Conservation (phyloP, 2,329 filamentous ascomycete genomes). For the Neoarthrinium moseri region DNA sequence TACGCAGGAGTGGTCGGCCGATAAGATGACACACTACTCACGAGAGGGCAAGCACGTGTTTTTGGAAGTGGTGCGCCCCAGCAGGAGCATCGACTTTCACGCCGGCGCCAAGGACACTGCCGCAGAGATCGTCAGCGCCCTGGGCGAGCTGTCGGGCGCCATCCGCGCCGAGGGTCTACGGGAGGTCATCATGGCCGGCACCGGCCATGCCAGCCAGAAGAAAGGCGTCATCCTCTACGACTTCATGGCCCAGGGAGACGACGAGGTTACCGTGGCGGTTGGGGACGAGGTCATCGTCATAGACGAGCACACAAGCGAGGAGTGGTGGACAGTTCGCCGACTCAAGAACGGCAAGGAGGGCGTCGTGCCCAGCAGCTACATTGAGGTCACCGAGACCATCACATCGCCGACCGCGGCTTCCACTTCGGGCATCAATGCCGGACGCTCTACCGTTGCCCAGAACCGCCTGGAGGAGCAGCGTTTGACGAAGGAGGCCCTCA, state of each 20-base stretch:
- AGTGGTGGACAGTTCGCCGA: constrained; percentile 96
- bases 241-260: constrained; percentile 93
- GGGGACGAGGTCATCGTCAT: constrained; percentile 90
- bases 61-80: constrained; percentile 85
- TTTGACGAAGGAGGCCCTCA: constrained; percentile 76
- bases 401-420: constrained; percentile 46
- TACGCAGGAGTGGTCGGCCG: constrained; percentile 88
- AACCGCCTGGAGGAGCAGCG: constrained; percentile 78
- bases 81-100: constrained; percentile 95
- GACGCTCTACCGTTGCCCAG: constrained; percentile 71
- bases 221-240: constrained; percentile 89
- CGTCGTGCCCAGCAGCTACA: constrained; percentile 94
- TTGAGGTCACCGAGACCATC: constrained; percentile 77
- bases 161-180: constrained; percentile 78
- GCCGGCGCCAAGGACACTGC: constrained; percentile 97
- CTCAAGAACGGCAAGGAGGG: constrained; percentile 92
- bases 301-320: constrained; percentile 88
- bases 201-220: constrained; percentile 66
- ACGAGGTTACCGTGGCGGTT: constrained; percentile 88
- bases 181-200: constrained; percentile 81
- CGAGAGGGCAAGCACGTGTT: constrained; percentile 98
- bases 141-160: constrained; percentile 87
- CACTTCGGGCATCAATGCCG: constrained; percentile 44
- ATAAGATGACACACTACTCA: constrained; percentile 95
- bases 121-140: constrained; percentile 82